phyloP scores from a whole-genome alignment of 305 asterid genomes.

The Solanum hybrid region DNA sequence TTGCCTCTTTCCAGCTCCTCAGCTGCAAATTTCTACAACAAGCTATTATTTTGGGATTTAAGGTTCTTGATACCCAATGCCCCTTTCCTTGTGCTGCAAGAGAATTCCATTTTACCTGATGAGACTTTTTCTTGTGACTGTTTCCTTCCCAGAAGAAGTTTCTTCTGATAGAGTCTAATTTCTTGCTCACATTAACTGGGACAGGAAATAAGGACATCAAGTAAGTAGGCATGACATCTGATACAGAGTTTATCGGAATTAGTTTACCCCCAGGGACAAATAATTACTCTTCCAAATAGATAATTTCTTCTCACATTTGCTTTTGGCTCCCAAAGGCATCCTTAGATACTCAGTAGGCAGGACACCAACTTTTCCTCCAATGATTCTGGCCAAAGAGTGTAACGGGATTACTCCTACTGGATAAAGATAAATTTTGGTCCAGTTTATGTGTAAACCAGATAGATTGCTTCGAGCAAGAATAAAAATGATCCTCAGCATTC shows the following conservation, averaged over 20 bases:
- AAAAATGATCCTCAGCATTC: background rate
- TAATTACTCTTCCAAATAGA: background rate
- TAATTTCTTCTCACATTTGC: background rate
- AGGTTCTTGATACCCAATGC: background rate
- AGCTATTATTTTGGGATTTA: background rate
- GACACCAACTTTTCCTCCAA: background rate
- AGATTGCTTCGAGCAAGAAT: background rate
- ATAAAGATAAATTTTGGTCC: background rate
- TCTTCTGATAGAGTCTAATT: background rate
- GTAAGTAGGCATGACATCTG: background rate
- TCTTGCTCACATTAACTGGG: background rate
- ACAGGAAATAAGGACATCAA: background rate
- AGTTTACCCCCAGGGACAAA: background rate
- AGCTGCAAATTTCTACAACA: background rate
- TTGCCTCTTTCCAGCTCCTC: background rate
- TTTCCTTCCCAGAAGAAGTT: background rate
- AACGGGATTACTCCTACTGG: background rate
- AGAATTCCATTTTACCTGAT: background rate
- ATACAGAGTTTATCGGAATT: background rate
- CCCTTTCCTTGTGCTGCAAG: background rate
- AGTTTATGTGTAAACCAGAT: background rate
- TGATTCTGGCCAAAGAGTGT: background rate
- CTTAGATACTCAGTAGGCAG: background rate
- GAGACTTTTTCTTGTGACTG: background rate
- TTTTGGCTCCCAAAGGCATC: background rate